Evolutionary conservation across 192 early-diverging fungal species (phyloP), one percentile per base, ranked within the genome.

Genomic region (Gaertneriomyces sp.): DNA sequence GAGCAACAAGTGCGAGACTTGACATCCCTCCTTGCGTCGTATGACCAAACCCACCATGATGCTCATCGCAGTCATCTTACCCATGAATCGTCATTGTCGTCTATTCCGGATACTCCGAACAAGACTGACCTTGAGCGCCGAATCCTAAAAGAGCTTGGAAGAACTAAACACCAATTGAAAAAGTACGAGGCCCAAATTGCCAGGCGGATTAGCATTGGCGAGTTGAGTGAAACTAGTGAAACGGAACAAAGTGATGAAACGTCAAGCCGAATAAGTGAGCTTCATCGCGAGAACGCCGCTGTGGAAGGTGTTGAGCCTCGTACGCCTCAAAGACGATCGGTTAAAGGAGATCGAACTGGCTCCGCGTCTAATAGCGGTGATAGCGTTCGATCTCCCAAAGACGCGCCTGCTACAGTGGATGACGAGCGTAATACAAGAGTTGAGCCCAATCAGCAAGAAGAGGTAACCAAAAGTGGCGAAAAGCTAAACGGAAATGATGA

Each of bases 121-220:
- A 67, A 69, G 25, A 33, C 56, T 2, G 63, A 64, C 14, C 17
- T 76, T 6, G 74, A 76, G 49, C n/a, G 52, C 42, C 41, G 62
- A 49, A 68, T 76, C 19, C 6, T 64, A 14, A 46, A 42, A 0
- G 70, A 76, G 54, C 41, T 76, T 11, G 74, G 64, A 39, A 68
- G 19, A 33, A 65, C 74, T 5, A 72, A 76, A 49, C 64, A 56
- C 5, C 61, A 76, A 42, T 51, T 76, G 52, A 25, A 64, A 47
- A 49, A 56, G 43, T 76, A 76, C 53, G 74, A 76, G 62, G 69
- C 53, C 0, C 25, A 55, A 62, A 59, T 58, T 10, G 42, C 55
- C n/a, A 10, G 14, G 20, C 64, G 40, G 17, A 8, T 40, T n/a
- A 16, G 56, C 56, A 57, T 20, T 20, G 14, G 17, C 16, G 56